A percentile compares a stretch with the other conserved stretches of the same genome.
Evolutionary conservation across 345 rosid species (phyloP).

Genomic region (Citrus medica): DNA sequence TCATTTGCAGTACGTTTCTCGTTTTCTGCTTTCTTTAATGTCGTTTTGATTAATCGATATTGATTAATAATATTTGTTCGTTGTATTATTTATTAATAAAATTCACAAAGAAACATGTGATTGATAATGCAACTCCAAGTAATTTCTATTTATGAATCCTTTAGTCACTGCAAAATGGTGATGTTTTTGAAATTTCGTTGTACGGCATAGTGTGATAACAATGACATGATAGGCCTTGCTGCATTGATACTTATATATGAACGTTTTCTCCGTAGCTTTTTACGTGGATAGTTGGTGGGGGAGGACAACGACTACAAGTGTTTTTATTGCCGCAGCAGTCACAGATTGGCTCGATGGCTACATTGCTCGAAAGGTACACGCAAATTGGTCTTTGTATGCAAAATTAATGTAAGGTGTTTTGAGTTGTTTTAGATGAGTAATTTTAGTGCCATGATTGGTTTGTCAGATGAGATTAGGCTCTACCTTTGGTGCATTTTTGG

Average conservation of each 20-base stretch:
- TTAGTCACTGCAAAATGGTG: neutral
- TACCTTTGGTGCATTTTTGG: conserved; percentile 97
- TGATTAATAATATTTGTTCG: neutral
- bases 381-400: neutral
- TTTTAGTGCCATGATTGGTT: neutral
- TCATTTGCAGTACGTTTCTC: conserved; percentile 56
- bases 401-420: neutral
- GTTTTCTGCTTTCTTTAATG: neutral
- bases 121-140: no score
- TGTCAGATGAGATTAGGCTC: conserved; percentile 85
- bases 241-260: neutral
- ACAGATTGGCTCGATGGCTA: conserved; percentile 99
- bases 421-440: neutral
- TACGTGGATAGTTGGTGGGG: conserved; percentile 92
- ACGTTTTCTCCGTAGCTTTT: conserved; percentile 53
- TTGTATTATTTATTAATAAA: no score
- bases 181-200: neutral
- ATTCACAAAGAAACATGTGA: no score
- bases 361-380: conserved; percentile 80
- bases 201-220: neutral
- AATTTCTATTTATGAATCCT: neutral
- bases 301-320: conserved; percentile 82
- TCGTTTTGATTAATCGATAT: neutral
- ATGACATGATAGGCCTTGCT: neutral
- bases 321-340: conserved; percentile 88